Conservation (phyloP, 2,329 filamentous ascomycete genomes). For the Laburnicola sp. region DNA sequence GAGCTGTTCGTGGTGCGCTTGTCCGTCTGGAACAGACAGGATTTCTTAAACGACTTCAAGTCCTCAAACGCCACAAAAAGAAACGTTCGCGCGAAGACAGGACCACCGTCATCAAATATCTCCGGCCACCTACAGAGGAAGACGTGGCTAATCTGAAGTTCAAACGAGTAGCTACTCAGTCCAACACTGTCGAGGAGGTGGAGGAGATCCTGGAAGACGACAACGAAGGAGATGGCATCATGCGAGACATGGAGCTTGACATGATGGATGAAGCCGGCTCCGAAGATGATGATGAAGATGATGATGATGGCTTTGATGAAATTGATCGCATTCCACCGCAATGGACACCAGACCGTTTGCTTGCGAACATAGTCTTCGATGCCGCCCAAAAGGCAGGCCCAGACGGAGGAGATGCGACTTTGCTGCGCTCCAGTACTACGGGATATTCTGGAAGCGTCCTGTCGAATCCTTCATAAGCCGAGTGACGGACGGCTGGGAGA, state of each 20-base stretch:
- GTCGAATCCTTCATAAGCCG: constrained; percentile 57
- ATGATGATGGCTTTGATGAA: constrained; percentile 26
- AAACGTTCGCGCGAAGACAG: constrained; percentile 25
- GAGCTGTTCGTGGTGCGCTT: constrained; percentile 45
- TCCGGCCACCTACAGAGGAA: constrained; percentile 43
- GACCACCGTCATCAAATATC: constrained; percentile 46
- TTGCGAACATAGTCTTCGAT: constrained; percentile 58
- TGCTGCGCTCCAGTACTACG: constrained; percentile 44
- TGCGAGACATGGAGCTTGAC: constrained; percentile 39
- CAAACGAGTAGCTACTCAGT: constrained; percentile 20
- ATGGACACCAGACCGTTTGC: constrained; percentile 58
- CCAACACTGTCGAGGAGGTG: constrained; percentile 20
- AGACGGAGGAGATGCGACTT: constrained; percentile 54
- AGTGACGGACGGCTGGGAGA: constrained; percentile 59
- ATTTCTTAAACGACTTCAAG: constrained; percentile 45
- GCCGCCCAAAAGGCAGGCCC: constrained; percentile 52
- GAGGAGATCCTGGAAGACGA: constrained; percentile 35
- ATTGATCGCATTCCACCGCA: constrained; percentile 48
- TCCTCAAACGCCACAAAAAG: constrained; percentile 27
- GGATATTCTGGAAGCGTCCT: constrained; percentile 59
- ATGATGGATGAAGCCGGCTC: constrained; percentile 26
- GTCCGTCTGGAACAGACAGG: constrained; percentile 47
- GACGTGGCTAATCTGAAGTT: constrained; percentile 41
- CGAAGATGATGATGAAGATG: constrained; percentile 28
- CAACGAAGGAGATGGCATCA: constrained; percentile 33